Base-by-base conservation (phyloP, 2,329 filamentous ascomycete species). In the Lachnellula occidentalis region DNA sequence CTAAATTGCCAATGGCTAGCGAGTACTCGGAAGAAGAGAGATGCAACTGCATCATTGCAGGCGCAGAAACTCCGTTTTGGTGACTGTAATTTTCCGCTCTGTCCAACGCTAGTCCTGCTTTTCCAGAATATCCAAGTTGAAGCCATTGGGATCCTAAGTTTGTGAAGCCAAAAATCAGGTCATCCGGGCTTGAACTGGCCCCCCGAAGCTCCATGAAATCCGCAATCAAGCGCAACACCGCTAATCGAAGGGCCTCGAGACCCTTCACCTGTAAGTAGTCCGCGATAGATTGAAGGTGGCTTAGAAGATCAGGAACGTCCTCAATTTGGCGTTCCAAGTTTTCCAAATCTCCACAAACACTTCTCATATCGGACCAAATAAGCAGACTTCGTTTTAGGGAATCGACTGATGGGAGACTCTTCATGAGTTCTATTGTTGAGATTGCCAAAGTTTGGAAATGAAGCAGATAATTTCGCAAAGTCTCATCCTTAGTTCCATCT, bases 1-100 rank as follows among this genome's bases (percentile, higher is more conserved):
- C 78, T 15, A 81, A 72, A 48, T 84, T 82, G 9, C 86, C 87
- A 12, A 85, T 79, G 1, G 81, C 80, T 17, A 92, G 74, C 27
- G 86, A 76, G 67, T 91, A 90, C 67, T 95, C 89, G 0, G 88
- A 85, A 57, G 85, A 83, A 0, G 84, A 82, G 6, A 96, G 72
- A 60, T 91, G 80, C 68, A 87, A 87, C 34, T 76, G 74, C 14
- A 86, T 61, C 27, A 69, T 71, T 14, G 76, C 73, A 48, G 78
- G 70, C 9, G 71, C 69, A 3, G 76, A 74, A 2, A 76, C 61
- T 1, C 68, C 67, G 41, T 70, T 69, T 8, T 67, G 69, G 11
- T 67, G 64, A 5, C 78, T 60, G 49, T 79, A 76, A 19, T 73
- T 70, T 58, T 84, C 78, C 3, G 83, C 82, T 52, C 79, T 77